Percentiles rank a stretch among this genome's conserved stretches.
Evolutionary conservation across 768 basidiomycete species (phyloP).

Genomic region (Trametes gibbosa): DNA sequence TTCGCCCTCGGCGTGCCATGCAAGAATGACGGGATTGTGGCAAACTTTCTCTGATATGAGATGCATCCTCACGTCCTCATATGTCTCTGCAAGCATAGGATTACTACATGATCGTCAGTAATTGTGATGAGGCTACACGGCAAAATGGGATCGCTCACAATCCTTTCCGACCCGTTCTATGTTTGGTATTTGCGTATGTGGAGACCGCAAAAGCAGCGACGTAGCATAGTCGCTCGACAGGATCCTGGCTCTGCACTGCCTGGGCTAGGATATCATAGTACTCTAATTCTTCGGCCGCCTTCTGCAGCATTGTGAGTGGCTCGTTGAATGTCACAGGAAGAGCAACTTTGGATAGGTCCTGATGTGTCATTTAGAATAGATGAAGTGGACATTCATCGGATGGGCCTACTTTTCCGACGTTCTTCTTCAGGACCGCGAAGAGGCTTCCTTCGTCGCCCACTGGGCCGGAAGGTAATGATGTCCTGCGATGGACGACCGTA

Average conservation of each 20-base stretch:
- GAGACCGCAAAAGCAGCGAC: slow-evolving; percentile 87
- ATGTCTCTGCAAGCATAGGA: slow-evolving; percentile 87
- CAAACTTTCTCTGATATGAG: slow-evolving; percentile 87
- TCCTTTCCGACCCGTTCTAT: slow-evolving; percentile 81
- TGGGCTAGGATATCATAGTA: slow-evolving; percentile 68
- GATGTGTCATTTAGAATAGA: slow-evolving; percentile 1
- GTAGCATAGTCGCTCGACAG: slow-evolving; percentile 67
- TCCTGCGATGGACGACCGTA: slow-evolving; percentile 45
- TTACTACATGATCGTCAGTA: slow-evolving; percentile 46
- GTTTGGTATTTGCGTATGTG: slow-evolving; percentile 75
- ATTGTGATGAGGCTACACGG: background rate
- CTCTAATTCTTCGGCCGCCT: slow-evolving; percentile 81
- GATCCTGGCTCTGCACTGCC: slow-evolving; percentile 56
- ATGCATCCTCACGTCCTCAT: slow-evolving; percentile 76
- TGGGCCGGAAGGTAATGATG: slow-evolving; percentile 55
- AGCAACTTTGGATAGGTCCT: slow-evolving; percentile 81
- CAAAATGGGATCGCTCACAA: slow-evolving; percentile 53
- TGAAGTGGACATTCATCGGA: slow-evolving; percentile 1
- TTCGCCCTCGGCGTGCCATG: slow-evolving; percentile 79
- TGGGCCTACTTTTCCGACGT: slow-evolving; percentile 72
- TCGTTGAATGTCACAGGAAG: slow-evolving; percentile 93
- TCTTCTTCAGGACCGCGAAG: slow-evolving; percentile 82
- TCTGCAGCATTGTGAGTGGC: slow-evolving; percentile 78
- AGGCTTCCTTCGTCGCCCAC: slow-evolving; percentile 78
- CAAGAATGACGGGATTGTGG: slow-evolving; percentile 81